Evolutionary conservation across 2,329 filamentous ascomycete genomes (phyloP).

Genomic region (Colletotrichum magnum): DNA sequence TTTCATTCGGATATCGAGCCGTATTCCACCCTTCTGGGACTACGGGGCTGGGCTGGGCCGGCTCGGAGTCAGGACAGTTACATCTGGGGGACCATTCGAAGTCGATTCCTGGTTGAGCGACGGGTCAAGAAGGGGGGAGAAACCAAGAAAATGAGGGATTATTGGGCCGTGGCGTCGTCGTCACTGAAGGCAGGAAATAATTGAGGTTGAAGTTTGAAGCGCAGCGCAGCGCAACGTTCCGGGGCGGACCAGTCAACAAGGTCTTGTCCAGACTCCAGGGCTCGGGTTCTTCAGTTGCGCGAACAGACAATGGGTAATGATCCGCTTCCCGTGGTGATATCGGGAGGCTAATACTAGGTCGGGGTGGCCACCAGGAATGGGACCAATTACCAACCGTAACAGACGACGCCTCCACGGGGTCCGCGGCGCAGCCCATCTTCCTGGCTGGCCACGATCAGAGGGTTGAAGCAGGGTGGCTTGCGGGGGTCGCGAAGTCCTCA

Average conservation of each 20-base stretch:
- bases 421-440: constrained; percentile 2
- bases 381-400: constrained; percentile 25
- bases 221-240: neutral
- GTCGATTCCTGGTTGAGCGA: neutral
- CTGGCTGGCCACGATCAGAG: constrained; percentile 21
- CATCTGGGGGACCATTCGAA: neutral
- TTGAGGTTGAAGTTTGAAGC: constrained; percentile 4
- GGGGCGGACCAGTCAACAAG: constrained; percentile 1
- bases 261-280: neutral
- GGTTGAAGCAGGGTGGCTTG: constrained; percentile 10
- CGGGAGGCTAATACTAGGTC: constrained; percentile 16
- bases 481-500: constrained; percentile 11
- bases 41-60: neutral
- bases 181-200: neutral
- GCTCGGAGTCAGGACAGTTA: neutral
- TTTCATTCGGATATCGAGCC: constrained; percentile 36
- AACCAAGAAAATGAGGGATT: neutral
- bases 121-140: neutral
- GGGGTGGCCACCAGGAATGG: constrained; percentile 23
- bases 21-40: constrained; percentile 14
- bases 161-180: neutral
- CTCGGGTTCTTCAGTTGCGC: constrained; percentile 28
- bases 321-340: constrained; percentile 34
- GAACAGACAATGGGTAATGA: constrained; percentile 36
- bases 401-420: constrained; percentile 1